phyloP scores from a whole-genome alignment of 139 green algal genomes.

The Volvox reticuliferus region DNA sequence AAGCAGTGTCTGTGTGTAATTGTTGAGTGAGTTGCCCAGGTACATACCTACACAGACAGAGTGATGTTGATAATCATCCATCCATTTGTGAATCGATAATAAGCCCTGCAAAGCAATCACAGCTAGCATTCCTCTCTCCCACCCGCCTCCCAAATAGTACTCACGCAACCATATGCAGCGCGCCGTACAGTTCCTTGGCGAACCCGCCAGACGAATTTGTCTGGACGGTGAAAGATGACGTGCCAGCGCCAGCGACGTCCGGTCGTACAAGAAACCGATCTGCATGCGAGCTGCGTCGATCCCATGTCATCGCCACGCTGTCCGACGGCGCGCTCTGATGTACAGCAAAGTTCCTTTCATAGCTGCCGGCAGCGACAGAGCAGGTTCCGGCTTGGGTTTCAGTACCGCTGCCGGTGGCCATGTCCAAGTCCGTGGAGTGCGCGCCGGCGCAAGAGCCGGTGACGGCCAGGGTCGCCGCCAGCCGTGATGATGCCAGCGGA shows the following conservation, averaged over 20 bases:
- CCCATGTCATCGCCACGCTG: constrained; percentile 22
- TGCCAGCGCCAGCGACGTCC: neutral
- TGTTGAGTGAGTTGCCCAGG: too few relatives aligned
- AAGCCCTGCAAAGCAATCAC: too few relatives aligned
- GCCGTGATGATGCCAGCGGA: too few relatives aligned
- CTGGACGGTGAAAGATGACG: neutral
- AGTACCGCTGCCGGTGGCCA: neutral
- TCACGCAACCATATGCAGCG: constrained; percentile 39
- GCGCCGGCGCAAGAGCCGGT: too few relatives aligned
- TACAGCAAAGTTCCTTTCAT: neutral
- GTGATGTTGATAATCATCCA: too few relatives aligned
- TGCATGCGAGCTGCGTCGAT: constrained; percentile 11
- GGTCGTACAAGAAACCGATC: neutral
- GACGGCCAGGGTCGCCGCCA: too few relatives aligned
- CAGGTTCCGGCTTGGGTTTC: neutral
- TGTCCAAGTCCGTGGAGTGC: neutral
- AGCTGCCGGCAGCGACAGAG: neutral
- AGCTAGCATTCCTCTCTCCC: too few relatives aligned
- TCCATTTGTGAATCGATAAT: too few relatives aligned
- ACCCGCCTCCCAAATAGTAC: neutral
- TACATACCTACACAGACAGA: too few relatives aligned
- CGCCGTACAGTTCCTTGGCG: constrained; percentile 22
- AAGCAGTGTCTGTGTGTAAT: too few relatives aligned
- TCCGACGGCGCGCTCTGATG: constrained; percentile 17
- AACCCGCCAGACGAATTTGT: neutral